phyloP scores from a whole-genome alignment of 2,329 filamentous ascomycete species.

The Zymoseptoria passerinii region DNA sequence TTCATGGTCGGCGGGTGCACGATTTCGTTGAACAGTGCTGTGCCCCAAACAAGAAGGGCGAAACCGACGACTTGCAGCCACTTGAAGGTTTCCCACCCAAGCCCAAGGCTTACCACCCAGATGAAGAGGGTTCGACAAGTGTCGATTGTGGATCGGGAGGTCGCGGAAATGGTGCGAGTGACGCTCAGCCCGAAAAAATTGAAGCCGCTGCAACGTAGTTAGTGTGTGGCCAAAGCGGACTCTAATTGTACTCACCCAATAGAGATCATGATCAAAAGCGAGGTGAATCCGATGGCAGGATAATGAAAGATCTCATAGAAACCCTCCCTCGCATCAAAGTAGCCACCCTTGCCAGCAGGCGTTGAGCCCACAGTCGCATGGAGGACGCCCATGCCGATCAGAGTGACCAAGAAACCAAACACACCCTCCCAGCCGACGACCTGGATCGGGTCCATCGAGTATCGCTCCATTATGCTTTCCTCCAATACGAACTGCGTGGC shows the following conservation, averaged over 20 bases:
- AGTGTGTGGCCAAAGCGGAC: constrained; percentile 5
- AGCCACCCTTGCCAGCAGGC: constrained; percentile 64
- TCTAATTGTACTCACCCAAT: constrained; percentile 64
- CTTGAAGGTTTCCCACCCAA: constrained; percentile 97
- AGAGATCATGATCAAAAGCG: constrained; percentile 89
- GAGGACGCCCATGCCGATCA: constrained; percentile 69
- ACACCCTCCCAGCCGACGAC: constrained; percentile 95
- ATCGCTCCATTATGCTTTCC: constrained; percentile 80
- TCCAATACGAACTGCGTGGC: constrained; percentile 94
- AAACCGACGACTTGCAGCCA: constrained; percentile 92
- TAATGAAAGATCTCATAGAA: constrained; percentile 71
- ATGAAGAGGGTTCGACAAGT: constrained; percentile 97
- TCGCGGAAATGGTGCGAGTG: constrained; percentile 81
- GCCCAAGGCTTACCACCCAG: constrained; percentile 85
- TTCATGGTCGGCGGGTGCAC: constrained; percentile 59
- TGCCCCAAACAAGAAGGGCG: constrained; percentile 84
- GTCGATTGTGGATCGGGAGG: constrained; percentile 90
- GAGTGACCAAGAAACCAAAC: constrained; percentile 77
- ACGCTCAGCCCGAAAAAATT: constrained; percentile 98
- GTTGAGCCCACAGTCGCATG: constrained; percentile 71
- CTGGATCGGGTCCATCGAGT: constrained; percentile 72
- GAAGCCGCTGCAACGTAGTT: constrained; percentile 59
- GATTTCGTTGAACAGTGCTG: constrained; percentile 92
- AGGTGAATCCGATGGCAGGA: constrained; percentile 63
- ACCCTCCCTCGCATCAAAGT: constrained; percentile 84